These are phyloP conservation scores for Colletotrichum sp. DNA, from an alignment of 2,329 filamentous ascomycete species.

Conservation along the genomic window DNA sequence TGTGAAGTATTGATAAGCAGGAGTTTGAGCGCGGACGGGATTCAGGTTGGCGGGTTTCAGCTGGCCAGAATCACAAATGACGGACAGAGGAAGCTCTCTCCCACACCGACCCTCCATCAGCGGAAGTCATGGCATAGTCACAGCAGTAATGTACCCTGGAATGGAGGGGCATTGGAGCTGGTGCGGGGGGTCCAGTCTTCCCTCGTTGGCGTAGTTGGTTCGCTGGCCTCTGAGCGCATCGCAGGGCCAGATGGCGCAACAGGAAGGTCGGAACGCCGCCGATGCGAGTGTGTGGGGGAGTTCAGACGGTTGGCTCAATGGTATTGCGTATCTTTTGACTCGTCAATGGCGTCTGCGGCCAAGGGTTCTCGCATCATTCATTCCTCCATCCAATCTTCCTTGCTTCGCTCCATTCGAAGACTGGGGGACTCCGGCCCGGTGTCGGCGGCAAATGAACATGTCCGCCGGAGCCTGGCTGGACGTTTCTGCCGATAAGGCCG, in stretches of 20 bases:
- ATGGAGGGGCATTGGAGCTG: background rate
- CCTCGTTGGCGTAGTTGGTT: background rate
- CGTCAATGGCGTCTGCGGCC: background rate
- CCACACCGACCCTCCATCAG: background rate
- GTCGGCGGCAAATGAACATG: background rate
- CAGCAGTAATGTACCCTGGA: background rate
- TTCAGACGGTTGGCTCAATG: background rate
- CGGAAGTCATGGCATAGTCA: background rate
- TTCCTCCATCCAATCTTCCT: background rate
- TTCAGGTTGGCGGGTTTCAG: background rate
- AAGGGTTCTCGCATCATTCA: background rate
- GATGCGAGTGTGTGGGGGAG: background rate
- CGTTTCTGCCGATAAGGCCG: background rate
- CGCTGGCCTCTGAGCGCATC: constrained; percentile 13
- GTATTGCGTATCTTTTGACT: background rate
- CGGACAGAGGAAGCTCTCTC: background rate
- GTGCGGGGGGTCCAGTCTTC: background rate
- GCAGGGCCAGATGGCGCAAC: constrained; percentile 15
- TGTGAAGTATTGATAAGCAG: background rate
- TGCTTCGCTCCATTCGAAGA: background rate
- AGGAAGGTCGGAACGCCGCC: constrained; percentile 13
- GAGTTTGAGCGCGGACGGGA: background rate
- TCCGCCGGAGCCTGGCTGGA: background rate
- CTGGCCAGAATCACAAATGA: background rate
- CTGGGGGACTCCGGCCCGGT: constrained; percentile 3